Conservation (phyloP, 345 rosid genomes). For the Rubroshorea leprosula region DNA sequence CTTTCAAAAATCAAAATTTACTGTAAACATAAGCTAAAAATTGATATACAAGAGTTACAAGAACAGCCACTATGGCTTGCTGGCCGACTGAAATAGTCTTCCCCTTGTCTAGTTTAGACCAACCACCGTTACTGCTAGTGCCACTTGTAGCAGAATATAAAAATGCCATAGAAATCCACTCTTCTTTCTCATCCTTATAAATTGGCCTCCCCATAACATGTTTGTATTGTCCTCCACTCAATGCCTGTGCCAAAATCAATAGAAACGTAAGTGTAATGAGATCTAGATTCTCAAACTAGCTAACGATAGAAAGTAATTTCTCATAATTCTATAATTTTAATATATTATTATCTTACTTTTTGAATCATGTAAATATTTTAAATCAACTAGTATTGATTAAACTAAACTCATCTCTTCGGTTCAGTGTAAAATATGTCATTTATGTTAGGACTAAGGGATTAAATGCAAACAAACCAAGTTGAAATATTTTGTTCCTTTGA, state of each 20-base stretch:
- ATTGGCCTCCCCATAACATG: constrained; percentile 63
- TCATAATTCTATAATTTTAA: too few species aligned
- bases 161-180: constrained; percentile 48
- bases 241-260: constrained; percentile 28
- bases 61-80: constrained; percentile 45
- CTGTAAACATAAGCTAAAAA: constrained; percentile 31
- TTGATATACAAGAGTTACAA: constrained; percentile 47
- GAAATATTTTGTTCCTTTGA: too few species aligned
- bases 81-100: constrained; percentile 53
- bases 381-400: too few species aligned
- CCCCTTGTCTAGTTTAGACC: constrained; percentile 4
- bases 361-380: too few species aligned
- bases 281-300: too few species aligned
- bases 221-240: constrained; percentile 50
- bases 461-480: too few species aligned
- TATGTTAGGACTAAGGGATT: too few species aligned
- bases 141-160: constrained; percentile 37
- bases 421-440: too few species aligned
- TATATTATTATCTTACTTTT: too few species aligned
- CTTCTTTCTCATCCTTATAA: constrained; percentile 31
- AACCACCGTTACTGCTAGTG: neutral
- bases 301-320: too few species aligned
- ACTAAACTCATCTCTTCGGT: too few species aligned
- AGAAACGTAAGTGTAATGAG: too few species aligned
- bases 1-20: constrained; percentile 24